Evolutionary conservation across 208 protist species (phyloP).

Genomic region (Acanthamoeba triangularis): DNA sequence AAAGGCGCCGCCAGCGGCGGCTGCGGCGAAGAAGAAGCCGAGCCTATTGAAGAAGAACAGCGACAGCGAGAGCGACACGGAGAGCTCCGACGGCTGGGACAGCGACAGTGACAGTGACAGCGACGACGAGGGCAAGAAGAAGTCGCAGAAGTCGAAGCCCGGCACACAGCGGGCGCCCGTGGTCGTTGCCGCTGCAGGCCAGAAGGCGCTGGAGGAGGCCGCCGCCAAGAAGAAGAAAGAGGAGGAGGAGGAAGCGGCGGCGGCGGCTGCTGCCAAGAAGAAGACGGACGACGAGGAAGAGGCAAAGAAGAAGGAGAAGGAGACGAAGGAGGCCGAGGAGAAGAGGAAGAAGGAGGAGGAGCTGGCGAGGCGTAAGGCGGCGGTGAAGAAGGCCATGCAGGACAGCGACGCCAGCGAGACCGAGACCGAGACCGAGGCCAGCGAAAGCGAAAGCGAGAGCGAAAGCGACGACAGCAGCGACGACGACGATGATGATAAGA

Average conservation of each 20-base stretch:
- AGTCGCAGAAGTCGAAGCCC: not conserved
- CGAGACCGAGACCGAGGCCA: not conserved
- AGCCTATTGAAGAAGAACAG: slow-evolving; percentile 56
- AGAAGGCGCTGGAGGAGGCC: not conserved
- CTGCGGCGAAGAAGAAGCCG: slow-evolving; percentile 13
- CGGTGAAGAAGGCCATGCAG: too few relatives aligned
- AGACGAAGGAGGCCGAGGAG: too few relatives aligned
- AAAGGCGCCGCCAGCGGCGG: not conserved
- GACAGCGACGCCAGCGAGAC: too few relatives aligned
- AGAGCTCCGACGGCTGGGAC: not conserved
- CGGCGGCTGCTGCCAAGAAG: not conserved
- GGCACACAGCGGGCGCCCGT: too few relatives aligned
- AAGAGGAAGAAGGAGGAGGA: too few relatives aligned
- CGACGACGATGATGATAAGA: not conserved
- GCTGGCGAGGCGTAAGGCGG: too few relatives aligned
- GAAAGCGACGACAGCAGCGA: not conserved
- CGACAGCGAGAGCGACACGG: slow-evolving; percentile 57
- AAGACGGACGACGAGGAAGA: too few relatives aligned
- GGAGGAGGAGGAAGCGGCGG: not conserved
- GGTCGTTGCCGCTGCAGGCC: not conserved
- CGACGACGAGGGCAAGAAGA: not conserved
- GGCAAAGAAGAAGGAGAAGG: too few relatives aligned
- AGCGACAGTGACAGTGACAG: not conserved
- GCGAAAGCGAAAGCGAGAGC: not conserved
- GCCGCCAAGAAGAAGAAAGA: not conserved